Evolutionary conservation across 202 grass and related monocot species (phyloP).

Genomic region (Zoysia matrella): DNA sequence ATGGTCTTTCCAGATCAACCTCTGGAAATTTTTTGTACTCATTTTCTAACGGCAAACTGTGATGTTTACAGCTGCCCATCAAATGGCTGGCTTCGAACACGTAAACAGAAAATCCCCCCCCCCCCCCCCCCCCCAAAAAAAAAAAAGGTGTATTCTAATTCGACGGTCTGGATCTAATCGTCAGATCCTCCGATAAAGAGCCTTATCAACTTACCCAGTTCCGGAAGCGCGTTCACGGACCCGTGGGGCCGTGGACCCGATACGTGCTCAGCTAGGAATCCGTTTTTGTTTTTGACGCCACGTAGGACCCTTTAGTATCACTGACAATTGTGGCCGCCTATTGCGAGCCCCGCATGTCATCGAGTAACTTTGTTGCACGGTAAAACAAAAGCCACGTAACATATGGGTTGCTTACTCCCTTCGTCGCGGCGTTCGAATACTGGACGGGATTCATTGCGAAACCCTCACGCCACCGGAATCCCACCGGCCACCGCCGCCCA

Average conservation of each 20-base stretch:
- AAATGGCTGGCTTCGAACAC: too few species aligned
- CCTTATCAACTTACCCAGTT: background rate
- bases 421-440: slow-evolving; percentile 27
- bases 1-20: background rate
- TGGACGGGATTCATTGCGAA: slow-evolving; percentile 34
- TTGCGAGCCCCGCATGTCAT: rapidly evolving
- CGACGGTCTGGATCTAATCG: slow-evolving; percentile 3
- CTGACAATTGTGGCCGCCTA: rapidly evolving
- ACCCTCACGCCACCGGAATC: slow-evolving; percentile 36
- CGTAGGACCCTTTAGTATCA: rapidly evolving
- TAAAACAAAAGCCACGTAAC: background rate
- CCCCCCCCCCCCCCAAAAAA: background rate
- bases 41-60: background rate
- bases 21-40: background rate
- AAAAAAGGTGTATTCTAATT: background rate
- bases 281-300: background rate
- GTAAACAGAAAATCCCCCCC: too few species aligned
- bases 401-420: background rate
- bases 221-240: background rate
- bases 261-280: background rate
- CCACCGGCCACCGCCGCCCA: background rate
- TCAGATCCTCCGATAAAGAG: background rate
- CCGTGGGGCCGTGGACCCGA: background rate
- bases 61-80: too few species aligned
- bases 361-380: rapidly evolving